Evolutionary conservation across 257 asterid genomes (phyloP), one percentile per base, ranked within the genome.

Genomic region (Salvia splendens): DNA sequence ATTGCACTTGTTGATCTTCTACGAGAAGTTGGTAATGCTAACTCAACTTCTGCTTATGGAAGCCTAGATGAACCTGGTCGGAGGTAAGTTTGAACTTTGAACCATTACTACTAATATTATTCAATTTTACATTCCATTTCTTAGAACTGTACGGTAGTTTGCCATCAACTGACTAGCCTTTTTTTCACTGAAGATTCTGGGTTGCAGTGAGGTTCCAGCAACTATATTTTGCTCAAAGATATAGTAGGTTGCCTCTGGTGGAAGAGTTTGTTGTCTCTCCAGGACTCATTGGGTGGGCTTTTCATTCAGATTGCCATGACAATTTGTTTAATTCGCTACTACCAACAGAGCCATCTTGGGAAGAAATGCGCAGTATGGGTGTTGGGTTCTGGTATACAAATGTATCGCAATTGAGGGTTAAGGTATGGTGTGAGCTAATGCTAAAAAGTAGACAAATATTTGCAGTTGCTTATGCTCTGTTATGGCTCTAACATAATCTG

Each of bases 41-140:
- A 80, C 40, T 73, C 83, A 51, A 70, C 75, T 67, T 93, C 97
- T 79, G 92, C 89, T 67, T 90, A 84, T 84, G 89, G 82, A 79
- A 85, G 97, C 77, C 96, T 93, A 75, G 99, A 93, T 82, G 99
- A 86, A 68, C 85, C 96, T 74, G 97, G 97, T 74, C 82, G 91
- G 79, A 90, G 95, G 99, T 88, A 83, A 24, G 64, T 59, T 50
- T 64, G 41, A 38, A 32, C 12, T 12, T 50, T 64, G 41, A 38
- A 32, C 12, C 6, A 62, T 24, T 45, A 28, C 1, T 20, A 20
- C 6, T 42, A 42, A 4, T 58, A 61, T 10, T 42, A 48, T 64
- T 67, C 35, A 51, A 6, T 71, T 36, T 65, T 55, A 30, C 51
- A 2, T 45, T 9, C 45, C 64, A 53, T 54, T 30, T 35, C 35